Percentiles rank a stretch among this genome's conserved stretches.
These are phyloP conservation scores for Extremus antarcticus DNA, from an alignment of 495 filamentous ascomycete species.

Conservation along the genomic window DNA sequence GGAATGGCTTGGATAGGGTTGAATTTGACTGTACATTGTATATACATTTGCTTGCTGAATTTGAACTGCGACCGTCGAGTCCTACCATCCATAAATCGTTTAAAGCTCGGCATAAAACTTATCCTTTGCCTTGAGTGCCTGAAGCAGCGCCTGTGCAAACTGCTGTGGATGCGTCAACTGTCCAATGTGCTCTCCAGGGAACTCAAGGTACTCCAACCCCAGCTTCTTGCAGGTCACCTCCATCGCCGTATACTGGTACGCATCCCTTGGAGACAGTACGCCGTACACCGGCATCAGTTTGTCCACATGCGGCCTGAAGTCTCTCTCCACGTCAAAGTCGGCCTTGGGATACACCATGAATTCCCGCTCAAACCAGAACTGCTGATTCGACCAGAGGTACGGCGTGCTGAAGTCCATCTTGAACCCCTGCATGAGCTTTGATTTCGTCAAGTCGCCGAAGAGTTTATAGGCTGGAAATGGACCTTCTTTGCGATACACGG, in stretches of 20 bases:
- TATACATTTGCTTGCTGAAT: too few relatives aligned
- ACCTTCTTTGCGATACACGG: conserved; percentile 18
- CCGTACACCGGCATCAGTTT: conserved; percentile 2
- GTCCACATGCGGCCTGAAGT: background rate
- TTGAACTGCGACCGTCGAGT: too few relatives aligned
- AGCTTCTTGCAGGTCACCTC: background rate
- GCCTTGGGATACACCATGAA: conserved; percentile 1
- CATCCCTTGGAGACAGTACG: background rate
- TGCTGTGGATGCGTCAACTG: conserved; percentile 1
- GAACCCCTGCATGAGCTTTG: background rate
- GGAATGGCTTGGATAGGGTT: too few relatives aligned
- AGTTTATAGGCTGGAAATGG: background rate
- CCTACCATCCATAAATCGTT: background rate
- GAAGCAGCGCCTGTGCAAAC: background rate
- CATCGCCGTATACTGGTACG: conserved; percentile 4
- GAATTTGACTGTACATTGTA: too few relatives aligned
- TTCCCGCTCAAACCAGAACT: conserved; percentile 7
- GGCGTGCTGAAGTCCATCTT: background rate
- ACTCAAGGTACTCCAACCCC: background rate
- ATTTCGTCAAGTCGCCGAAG: background rate
- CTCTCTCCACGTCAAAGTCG: background rate
- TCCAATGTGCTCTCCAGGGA: conserved; percentile 1
- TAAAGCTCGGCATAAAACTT: background rate
- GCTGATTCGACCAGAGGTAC: background rate
- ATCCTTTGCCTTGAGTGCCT: conserved; percentile 1